phyloP scores from a whole-genome alignment of 106 monocot genomes.

The Dendrobium chrysotoxum region DNA sequence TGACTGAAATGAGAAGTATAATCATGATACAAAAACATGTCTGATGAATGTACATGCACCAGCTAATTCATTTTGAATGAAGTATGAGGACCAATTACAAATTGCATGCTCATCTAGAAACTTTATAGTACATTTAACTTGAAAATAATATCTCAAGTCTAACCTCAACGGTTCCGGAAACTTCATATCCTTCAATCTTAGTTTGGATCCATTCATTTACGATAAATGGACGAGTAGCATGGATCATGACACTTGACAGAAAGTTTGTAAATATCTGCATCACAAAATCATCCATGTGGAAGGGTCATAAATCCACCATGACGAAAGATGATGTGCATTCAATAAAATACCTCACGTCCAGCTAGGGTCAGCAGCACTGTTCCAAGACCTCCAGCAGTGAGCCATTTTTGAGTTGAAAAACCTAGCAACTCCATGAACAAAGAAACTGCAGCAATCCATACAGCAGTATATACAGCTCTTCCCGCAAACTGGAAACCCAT shows the following conservation, averaged over 20 bases:
- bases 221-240: slow-evolving; percentile 94
- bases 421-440: slow-evolving; percentile 97
- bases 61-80: not conserved
- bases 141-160: slow-evolving; percentile 14
- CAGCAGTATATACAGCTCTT: slow-evolving; percentile 78
- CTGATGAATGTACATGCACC: not conserved
- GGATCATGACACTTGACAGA: slow-evolving; percentile 93
- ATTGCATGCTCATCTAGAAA: not conserved
- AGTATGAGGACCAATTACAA: not conserved
- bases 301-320: not conserved
- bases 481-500: slow-evolving; percentile 91
- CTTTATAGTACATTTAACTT: not conserved
- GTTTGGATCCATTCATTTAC: slow-evolving; percentile 95
- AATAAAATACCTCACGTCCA: slow-evolving; percentile 84
- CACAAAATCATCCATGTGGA: not conserved
- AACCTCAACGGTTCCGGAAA: slow-evolving; percentile 98
- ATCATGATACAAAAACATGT: not conserved
- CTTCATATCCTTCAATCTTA: slow-evolving; percentile 89
- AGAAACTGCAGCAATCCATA: slow-evolving; percentile 90
- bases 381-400: slow-evolving; percentile 98
- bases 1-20: not conserved
- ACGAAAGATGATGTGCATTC: not conserved
- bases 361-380: slow-evolving; percentile 94
- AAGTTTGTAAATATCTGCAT: slow-evolving; percentile 98
- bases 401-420: slow-evolving; percentile 91